These are phyloP conservation scores for Penicillium vulpinum DNA, from an alignment of 2,329 filamentous ascomycete genomes.

Conservation along the genomic window DNA sequence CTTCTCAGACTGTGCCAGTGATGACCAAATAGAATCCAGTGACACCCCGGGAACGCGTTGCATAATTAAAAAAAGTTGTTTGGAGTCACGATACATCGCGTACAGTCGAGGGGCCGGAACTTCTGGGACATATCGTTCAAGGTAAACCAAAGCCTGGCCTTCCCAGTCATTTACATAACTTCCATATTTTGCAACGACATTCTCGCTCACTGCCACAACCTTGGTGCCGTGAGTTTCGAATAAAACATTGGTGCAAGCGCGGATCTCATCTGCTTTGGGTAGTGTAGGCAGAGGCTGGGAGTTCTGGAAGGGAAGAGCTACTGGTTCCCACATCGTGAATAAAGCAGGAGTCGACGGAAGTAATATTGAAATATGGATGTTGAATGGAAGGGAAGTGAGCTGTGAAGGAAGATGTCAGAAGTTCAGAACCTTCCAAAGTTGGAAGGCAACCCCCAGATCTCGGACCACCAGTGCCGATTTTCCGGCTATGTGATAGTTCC, in stretches of 20 bases:
- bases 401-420: too few relatives aligned
- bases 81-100: conserved; percentile 29
- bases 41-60: conserved; percentile 26
- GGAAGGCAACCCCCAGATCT: too few relatives aligned
- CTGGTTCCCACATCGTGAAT: conserved; percentile 28
- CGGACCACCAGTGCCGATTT: too few relatives aligned
- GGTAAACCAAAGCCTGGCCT: conserved; percentile 26
- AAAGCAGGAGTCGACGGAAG: too few relatives aligned
- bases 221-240: conserved; percentile 27
- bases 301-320: conserved; percentile 26
- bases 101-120: conserved; percentile 33
- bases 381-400: too few relatives aligned
- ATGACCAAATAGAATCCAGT: conserved; percentile 26
- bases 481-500: too few relatives aligned
- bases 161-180: conserved; percentile 5
- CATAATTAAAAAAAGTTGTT: conserved; percentile 30
- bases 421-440: too few relatives aligned
- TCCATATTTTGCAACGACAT: conserved; percentile 31
- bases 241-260: conserved; percentile 28
- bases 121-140: conserved; percentile 30
- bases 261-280: conserved; percentile 29
- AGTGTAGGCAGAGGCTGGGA: conserved; percentile 20
- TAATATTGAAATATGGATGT: too few relatives aligned
- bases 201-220: conserved; percentile 27
- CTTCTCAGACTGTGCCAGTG: conserved; percentile 27